phyloP scores from a whole-genome alignment of 805 yeast species.

The Wickerhamiella kazuoi region DNA sequence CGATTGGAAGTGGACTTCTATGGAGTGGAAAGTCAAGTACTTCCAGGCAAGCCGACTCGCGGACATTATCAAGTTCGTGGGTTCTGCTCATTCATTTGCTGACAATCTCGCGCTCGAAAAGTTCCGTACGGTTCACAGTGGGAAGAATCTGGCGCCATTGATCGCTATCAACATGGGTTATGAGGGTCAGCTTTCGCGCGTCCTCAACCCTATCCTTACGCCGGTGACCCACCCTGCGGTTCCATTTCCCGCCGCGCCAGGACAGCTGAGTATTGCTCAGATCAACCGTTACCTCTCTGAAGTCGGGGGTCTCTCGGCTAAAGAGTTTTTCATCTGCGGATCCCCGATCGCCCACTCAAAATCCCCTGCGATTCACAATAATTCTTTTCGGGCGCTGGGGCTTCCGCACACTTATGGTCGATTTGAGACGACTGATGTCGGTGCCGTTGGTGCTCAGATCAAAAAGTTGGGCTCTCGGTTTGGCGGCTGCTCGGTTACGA shows the following conservation, averaged over 20 bases:
- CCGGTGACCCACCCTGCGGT: constrained; percentile 65
- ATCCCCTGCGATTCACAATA: constrained; percentile 73
- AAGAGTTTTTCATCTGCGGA: constrained; percentile 61
- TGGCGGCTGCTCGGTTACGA: constrained; percentile 93
- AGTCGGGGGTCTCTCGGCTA: constrained; percentile 44
- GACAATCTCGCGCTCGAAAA: constrained; percentile 59
- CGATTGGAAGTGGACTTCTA: constrained; percentile 40
- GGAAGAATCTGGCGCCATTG: constrained; percentile 32
- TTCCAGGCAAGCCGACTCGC: constrained; percentile 45
- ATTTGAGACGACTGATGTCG: constrained; percentile 51
- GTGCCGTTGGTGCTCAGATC: constrained; percentile 35
- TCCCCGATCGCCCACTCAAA: constrained; percentile 70
- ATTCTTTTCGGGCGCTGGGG: constrained; percentile 57
- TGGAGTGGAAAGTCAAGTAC: constrained; percentile 61
- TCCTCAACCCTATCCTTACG: constrained; percentile 55
- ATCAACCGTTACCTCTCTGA: constrained; percentile 38
- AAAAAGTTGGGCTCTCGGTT: constrained; percentile 31
- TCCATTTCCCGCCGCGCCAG: constrained; percentile 62
- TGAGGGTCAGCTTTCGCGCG: constrained; percentile 61
- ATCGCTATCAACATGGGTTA: constrained; percentile 73
- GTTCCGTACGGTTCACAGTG: constrained; percentile 41
- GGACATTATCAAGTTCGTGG: constrained; percentile 72
- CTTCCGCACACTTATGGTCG: constrained; percentile 55
- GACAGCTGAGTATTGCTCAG: constrained; percentile 50
- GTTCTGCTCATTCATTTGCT: constrained; percentile 41